A percentile compares a stretch with the other conserved stretches of the same genome.
These are phyloP conservation scores for Trametes cingulata DNA, from an alignment of 768 basidiomycete genomes.

Conservation along the genomic window DNA sequence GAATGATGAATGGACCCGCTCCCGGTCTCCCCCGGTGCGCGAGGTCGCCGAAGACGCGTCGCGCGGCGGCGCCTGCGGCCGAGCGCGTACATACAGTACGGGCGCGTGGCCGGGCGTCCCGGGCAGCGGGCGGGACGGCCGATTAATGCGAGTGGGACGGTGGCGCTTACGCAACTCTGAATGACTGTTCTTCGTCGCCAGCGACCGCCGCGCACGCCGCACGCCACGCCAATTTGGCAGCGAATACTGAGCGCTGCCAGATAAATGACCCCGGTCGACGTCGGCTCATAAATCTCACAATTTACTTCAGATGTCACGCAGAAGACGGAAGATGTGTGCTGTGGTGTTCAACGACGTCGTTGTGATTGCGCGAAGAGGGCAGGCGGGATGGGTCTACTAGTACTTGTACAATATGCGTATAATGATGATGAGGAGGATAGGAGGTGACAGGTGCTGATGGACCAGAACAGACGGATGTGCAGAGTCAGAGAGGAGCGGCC, in stretches of 20 bases:
- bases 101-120: background rate
- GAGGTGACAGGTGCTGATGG: background rate
- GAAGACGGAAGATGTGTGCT: background rate
- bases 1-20: constrained; percentile 1
- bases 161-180: constrained; percentile 5
- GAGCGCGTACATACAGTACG: too few species aligned
- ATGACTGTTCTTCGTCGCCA: constrained; percentile 2
- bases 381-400: background rate
- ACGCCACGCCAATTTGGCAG: too few species aligned
- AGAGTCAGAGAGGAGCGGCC: background rate
- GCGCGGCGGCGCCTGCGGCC: too few species aligned
- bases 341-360: background rate
- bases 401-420: constrained; percentile 14
- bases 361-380: background rate
- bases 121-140: background rate
- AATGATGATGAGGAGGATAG: background rate
- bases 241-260: too few species aligned
- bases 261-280: too few species aligned
- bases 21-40: too few species aligned
- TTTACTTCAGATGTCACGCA: too few species aligned
- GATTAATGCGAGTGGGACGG: background rate
- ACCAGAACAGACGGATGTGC: background rate
- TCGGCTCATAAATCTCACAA: too few species aligned
- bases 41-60: too few species aligned
- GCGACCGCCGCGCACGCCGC: too few species aligned